phyloP scores from a whole-genome alignment of 192 early-diverging fungal genomes.

The Coemansia sp. region DNA sequence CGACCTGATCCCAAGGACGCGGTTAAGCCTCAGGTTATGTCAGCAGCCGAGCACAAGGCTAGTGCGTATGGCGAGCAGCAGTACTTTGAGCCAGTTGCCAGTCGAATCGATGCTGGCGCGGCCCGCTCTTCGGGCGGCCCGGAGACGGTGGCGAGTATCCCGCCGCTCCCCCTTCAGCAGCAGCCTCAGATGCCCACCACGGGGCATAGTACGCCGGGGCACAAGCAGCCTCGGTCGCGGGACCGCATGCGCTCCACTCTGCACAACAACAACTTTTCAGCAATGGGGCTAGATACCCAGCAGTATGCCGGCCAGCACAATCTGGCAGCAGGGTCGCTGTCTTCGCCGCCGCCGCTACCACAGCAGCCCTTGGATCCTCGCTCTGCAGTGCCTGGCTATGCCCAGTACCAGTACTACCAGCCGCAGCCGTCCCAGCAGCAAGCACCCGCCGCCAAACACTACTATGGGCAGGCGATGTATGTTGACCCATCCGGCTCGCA shows the following conservation, averaged over 20 bases:
- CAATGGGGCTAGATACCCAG: slow-evolving; percentile 7
- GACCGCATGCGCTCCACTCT: slow-evolving; percentile 53
- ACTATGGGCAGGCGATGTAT: slow-evolving; percentile 21
- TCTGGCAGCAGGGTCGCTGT: slow-evolving; percentile 7
- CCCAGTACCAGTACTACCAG: slow-evolving; percentile 14
- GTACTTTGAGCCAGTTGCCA: slow-evolving; percentile 1
- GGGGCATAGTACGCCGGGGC: slow-evolving; percentile 22
- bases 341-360: slow-evolving; percentile 21
- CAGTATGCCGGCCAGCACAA: slow-evolving; percentile 4
- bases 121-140: not conserved
- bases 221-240: slow-evolving; percentile 50
- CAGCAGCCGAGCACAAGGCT: slow-evolving; percentile 15
- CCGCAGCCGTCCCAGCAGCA: not conserved
- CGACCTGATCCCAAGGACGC: slow-evolving; percentile 16
- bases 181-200: slow-evolving; percentile 7
- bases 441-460: not conserved
- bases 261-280: slow-evolving; percentile 38
- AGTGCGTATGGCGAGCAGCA: slow-evolving; percentile 5
- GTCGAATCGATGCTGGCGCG: not conserved
- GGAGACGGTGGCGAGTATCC: not conserved
- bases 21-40: not conserved
- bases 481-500: slow-evolving; percentile 5
- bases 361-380: slow-evolving; percentile 31
- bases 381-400: slow-evolving; percentile 8
- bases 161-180: not conserved